Conservation (phyloP, 352 stramenopile species). For the Pythium myriotylum region DNA sequence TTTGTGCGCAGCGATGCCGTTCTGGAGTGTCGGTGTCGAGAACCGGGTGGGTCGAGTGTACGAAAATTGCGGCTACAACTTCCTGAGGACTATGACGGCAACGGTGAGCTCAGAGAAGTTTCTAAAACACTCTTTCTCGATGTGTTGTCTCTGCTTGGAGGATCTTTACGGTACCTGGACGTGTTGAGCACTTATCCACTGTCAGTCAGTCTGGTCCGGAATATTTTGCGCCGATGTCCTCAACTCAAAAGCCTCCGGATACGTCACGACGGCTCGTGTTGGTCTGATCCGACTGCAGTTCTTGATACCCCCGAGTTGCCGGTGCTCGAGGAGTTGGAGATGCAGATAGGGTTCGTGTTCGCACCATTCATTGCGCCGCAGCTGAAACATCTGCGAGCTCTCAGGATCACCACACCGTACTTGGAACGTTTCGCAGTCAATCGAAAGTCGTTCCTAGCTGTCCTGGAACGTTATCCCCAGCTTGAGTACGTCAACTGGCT, state of each 20-base stretch:
- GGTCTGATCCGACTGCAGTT: background rate
- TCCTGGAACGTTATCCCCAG: background rate
- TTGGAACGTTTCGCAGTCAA: background rate
- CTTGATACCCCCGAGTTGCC: background rate
- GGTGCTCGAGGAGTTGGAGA: background rate
- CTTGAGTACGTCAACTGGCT: background rate
- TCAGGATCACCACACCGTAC: background rate
- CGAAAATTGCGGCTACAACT: background rate
- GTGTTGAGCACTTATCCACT: background rate
- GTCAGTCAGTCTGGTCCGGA: background rate
- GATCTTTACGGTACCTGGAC: background rate
- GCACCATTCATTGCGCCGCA: slow-evolving; percentile 1
- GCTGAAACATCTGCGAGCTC: background rate
- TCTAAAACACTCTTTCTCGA: background rate
- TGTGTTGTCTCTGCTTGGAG: slow-evolving; percentile 1
- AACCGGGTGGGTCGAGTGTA: background rate
- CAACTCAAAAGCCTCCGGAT: slow-evolving; percentile 1
- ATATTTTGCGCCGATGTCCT: background rate
- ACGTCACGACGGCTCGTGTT: slow-evolving; percentile 5
- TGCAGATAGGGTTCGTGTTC: too few relatives aligned
- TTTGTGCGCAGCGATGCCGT: background rate
- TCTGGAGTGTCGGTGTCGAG: background rate
- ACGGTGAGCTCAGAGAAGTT: too few relatives aligned
- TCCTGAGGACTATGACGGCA: too few relatives aligned
- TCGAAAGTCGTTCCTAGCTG: background rate